Base-by-base conservation (phyloP, 176 grass and related monocot species). In the Cenchrus purpureus region DNA sequence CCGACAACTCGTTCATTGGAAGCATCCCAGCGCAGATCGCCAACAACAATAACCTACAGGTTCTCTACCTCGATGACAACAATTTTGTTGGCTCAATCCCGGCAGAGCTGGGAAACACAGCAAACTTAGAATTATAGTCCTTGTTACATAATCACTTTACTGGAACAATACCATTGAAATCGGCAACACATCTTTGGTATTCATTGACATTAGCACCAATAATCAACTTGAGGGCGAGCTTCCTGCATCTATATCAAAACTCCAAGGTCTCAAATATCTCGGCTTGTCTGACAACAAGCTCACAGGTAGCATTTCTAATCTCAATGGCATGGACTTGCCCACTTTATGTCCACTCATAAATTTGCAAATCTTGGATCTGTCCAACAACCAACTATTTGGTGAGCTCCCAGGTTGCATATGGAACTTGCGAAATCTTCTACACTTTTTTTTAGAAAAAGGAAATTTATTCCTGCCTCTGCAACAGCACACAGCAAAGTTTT, bases 171-270 rank as follows among this genome's bases (percentile, higher is more conserved):
- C 90, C 87, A 59, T 5, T 2, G 2, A 59, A 53, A 80, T 90
- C 0, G 85, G 91, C 13, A 88, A 88, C 46, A 79, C 71, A 3
- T 68, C 58, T 54, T 75, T 93, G 79, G 8, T 12, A 59, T 0
- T 0, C 6, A 20, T 93, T 52, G 81, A 82, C 56, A 0, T 93
- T 11, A 73, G 45, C 34, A 83, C 17, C 28, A n/a, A n/a, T n/a
- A 92, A 92, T 40, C 46, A 83, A 13, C 72, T 92, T 48, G 82
- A 85, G 10, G 90, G 90, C 0, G 73, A 86, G 20, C 54, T 92
- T 65, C 86, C 86, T 11, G 13, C 51, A 34, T 48, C 86, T 29
- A 83, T 16, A 3, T 54, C 13, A 12, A 5, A 3, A 16, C 77
- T 88, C 42, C 37, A 37, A 29, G 56, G 49, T 25, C 73, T 65